These are phyloP conservation scores for Moricandia arvensis DNA, from an alignment of 345 rosid genomes.

Conservation along the genomic window DNA sequence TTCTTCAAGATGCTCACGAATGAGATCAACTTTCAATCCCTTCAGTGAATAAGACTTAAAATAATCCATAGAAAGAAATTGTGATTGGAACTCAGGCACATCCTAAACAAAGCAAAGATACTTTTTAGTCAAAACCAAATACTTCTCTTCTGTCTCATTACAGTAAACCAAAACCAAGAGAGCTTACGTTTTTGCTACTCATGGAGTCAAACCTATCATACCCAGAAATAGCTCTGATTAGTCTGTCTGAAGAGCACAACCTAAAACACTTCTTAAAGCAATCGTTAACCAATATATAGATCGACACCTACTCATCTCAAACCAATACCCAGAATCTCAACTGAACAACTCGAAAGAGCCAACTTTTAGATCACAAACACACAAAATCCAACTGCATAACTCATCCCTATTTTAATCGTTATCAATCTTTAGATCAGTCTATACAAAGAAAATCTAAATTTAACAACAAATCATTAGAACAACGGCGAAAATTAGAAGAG, in stretches of 20 bases:
- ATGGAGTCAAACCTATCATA: slow-evolving; percentile 76
- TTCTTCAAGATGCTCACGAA: not conserved
- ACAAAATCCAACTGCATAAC: not conserved
- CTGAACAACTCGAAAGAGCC: not conserved
- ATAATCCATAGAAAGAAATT: not conserved
- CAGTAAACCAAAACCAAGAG: not conserved
- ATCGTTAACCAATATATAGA: not conserved
- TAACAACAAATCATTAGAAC: too few relatives aligned
- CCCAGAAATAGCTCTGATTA: slow-evolving; percentile 57
- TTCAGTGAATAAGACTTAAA: too few relatives aligned
- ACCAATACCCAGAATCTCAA: not conserved
- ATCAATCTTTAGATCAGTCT: too few relatives aligned
- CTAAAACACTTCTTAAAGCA: not conserved
- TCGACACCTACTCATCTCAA: not conserved
- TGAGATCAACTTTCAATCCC: too few relatives aligned
- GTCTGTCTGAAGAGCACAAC: not conserved
- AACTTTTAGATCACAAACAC: not conserved
- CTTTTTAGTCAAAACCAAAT: not conserved
- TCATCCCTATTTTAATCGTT: not conserved
- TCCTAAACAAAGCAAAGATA: not conserved
- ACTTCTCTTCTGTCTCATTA: not conserved
- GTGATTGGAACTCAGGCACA: too few relatives aligned
- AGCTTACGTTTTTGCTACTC: slow-evolving; percentile 65
- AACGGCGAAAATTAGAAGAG: too few relatives aligned
- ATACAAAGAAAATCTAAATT: too few relatives aligned